phyloP scores from a whole-genome alignment of 2,329 filamentous ascomycete genomes.

The Nemania sp. region DNA sequence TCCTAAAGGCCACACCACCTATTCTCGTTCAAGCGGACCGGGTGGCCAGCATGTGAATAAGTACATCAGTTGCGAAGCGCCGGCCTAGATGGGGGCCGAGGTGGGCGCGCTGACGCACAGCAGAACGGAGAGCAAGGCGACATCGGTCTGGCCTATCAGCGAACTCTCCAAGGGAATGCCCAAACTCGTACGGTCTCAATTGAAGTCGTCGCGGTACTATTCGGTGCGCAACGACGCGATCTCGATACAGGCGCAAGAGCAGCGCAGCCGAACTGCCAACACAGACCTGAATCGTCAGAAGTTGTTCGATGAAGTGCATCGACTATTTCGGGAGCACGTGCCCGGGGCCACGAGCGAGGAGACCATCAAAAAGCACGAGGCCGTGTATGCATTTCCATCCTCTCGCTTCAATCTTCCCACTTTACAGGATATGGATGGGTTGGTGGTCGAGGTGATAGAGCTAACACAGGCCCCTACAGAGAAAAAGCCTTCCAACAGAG shows the following conservation, averaged over 20 bases:
- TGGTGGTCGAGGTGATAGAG: neutral
- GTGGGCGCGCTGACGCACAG: constrained; percentile 1
- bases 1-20: constrained; percentile 56
- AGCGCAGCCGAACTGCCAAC: constrained; percentile 56
- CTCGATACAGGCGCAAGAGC: constrained; percentile 58
- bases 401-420: too few relatives aligned
- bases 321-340: constrained; percentile 51
- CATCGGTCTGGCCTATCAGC: constrained; percentile 53
- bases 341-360: constrained; percentile 51
- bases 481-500: constrained; percentile 50
- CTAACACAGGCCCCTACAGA: constrained; percentile 39
- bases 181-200: constrained; percentile 48
- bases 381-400: constrained; percentile 45
- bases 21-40: constrained; percentile 62
- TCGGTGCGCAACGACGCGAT: constrained; percentile 54
- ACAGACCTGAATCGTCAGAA: constrained; percentile 56
- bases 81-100: neutral
- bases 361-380: constrained; percentile 53
- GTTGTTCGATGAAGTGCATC: constrained; percentile 51
- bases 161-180: constrained; percentile 53
- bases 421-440: too few relatives aligned
- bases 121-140: constrained; percentile 64
- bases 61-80: constrained; percentile 43
- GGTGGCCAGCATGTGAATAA: constrained; percentile 67
- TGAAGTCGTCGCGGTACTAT: constrained; percentile 60